phyloP scores from a whole-genome alignment of 2,329 filamentous ascomycete genomes.

The Onygenales sp. region DNA sequence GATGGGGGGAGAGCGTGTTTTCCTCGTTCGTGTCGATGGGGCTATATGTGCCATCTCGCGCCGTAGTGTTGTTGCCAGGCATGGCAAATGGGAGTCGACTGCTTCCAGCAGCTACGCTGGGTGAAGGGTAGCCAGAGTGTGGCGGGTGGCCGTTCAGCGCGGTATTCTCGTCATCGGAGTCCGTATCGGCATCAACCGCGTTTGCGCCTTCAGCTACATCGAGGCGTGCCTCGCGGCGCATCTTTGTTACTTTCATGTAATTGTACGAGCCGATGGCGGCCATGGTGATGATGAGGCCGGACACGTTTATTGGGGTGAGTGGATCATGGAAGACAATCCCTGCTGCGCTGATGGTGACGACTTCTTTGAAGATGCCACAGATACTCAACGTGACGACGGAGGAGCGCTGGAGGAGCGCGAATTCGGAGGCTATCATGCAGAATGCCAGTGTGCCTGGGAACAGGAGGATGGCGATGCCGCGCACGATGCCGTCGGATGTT shows the following conservation, averaged over 20 bases:
- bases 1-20: background rate
- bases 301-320: slow-evolving; percentile 77
- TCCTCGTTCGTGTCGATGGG: background rate
- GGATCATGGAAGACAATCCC: slow-evolving; percentile 81
- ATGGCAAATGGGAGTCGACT: background rate
- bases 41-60: background rate
- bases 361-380: slow-evolving; percentile 97
- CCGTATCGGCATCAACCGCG: slow-evolving; percentile 2
- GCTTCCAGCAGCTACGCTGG: background rate
- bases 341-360: slow-evolving; percentile 86
- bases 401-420: slow-evolving; percentile 86
- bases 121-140: background rate
- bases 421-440: slow-evolving; percentile 93
- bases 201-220: slow-evolving; percentile 22
- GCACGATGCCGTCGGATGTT: slow-evolving; percentile 51
- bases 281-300: slow-evolving; percentile 81
- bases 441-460: slow-evolving; percentile 91
- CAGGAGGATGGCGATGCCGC: slow-evolving; percentile 64
- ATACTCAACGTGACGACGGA: slow-evolving; percentile 94
- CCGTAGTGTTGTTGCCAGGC: background rate
- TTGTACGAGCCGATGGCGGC: slow-evolving; percentile 83
- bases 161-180: slow-evolving; percentile 8
- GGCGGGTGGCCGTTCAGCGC: background rate
- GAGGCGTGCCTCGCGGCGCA: slow-evolving; percentile 64
- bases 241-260: slow-evolving; percentile 83